These are phyloP conservation scores for Begonia loranthoides DNA, from an alignment of 306 rosid species.

Conservation along the genomic window DNA sequence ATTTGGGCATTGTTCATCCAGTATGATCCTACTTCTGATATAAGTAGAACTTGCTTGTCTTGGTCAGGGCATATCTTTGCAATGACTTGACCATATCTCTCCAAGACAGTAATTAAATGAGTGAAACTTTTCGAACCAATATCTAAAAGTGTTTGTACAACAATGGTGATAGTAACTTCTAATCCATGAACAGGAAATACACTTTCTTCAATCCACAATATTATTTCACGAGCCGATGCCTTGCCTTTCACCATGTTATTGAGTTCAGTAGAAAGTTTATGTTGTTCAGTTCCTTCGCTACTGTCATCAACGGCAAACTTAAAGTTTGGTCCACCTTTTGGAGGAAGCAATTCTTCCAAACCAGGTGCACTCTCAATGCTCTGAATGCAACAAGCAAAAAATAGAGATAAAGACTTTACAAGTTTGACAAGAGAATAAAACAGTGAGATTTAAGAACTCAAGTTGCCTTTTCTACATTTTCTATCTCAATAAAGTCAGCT, in stretches of 20 bases:
- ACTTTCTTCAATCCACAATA: conserved; percentile 77
- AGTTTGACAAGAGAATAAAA: no score
- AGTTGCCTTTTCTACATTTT: no score
- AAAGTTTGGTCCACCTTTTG: conserved; percentile 75
- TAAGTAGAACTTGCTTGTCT: conserved; percentile 26
- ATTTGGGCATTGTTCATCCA: conserved; percentile 94
- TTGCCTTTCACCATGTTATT: conserved; percentile 79
- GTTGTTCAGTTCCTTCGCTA: conserved; percentile 41
- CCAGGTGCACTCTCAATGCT: conserved; percentile 97
- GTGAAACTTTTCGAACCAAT: conserved; percentile 97
- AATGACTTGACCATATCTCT: conserved; percentile 86
- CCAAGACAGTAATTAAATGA: conserved; percentile 89
- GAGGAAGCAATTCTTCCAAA: conserved; percentile 89
- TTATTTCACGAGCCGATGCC: conserved; percentile 67
- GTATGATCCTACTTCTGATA: conserved; percentile 54
- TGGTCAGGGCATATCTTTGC: conserved; percentile 68
- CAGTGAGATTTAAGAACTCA: no score
- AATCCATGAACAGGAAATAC: conserved; percentile 67
- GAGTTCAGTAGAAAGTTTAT: conserved; percentile 57
- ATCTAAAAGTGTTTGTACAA: conserved; percentile 75
- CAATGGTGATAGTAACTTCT: conserved; percentile 65
- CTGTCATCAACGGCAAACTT: conserved; percentile 40
- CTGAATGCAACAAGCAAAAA: conserved; percentile 16
- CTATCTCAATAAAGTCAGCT: no score
- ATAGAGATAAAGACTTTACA: no score